A percentile compares a stretch with the other conserved stretches of the same genome.
Evolutionary conservation across 805 yeast species (phyloP).

Genomic region (Kodamaea kaohsiungensis): DNA sequence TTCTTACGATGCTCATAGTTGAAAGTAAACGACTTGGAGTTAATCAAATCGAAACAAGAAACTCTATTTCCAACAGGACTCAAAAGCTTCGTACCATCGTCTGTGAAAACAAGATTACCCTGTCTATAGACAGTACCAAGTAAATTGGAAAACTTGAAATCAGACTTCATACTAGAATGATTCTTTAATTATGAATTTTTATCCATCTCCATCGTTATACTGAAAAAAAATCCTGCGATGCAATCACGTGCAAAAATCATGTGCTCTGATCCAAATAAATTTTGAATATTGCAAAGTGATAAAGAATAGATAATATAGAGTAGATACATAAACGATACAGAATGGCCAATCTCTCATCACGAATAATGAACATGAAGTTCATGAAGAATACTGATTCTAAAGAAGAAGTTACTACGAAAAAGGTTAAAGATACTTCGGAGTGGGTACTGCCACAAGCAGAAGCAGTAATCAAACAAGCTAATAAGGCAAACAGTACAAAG

Average conservation of each 20-base stretch:
- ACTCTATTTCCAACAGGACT: slow-evolving; percentile 96
- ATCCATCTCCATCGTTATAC: not conserved
- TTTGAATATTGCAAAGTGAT: not conserved
- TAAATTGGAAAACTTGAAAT: slow-evolving; percentile 81
- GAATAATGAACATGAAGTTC: slow-evolving; percentile 83
- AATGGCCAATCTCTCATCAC: slow-evolving; percentile 17
- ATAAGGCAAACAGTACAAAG: slow-evolving; percentile 17
- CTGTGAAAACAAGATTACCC: slow-evolving; percentile 85
- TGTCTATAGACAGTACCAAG: slow-evolving; percentile 93
- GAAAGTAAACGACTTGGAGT: slow-evolving; percentile 85
- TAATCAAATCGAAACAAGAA: slow-evolving; percentile 80
- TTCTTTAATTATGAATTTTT: not conserved
- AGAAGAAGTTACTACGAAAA: slow-evolving; percentile 36
- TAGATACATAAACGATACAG: not conserved
- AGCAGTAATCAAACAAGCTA: slow-evolving; percentile 25
- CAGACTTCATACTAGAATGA: slow-evolving; percentile 66
- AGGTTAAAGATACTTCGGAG: slow-evolving; percentile 51
- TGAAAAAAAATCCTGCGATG: slow-evolving; percentile 4
- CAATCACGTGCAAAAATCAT: not conserved
- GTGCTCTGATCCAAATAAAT: not conserved
- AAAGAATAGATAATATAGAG: no score
- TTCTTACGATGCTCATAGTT: slow-evolving; percentile 91
- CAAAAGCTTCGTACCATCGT: slow-evolving; percentile 79
- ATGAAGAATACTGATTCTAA: slow-evolving; percentile 44
- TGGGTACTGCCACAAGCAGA: slow-evolving; percentile 47